These are phyloP conservation scores for Cytidiella melzeri DNA, from an alignment of 768 basidiomycete genomes.

Conservation along the genomic window DNA sequence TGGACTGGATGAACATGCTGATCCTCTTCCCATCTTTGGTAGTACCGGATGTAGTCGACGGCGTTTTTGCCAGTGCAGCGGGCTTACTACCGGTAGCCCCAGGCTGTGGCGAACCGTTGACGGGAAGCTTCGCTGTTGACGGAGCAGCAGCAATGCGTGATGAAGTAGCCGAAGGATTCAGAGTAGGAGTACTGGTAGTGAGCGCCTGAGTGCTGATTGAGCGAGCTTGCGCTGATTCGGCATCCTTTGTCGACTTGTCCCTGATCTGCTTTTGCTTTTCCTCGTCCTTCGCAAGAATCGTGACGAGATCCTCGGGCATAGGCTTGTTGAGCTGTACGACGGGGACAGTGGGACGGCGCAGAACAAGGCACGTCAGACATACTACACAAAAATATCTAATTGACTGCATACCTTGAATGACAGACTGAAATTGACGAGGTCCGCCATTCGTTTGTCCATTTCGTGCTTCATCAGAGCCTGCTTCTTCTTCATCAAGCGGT, in stretches of 20 bases:
- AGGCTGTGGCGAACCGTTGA: constrained; percentile 11
- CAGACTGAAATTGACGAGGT: constrained; percentile 88
- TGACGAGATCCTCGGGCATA: constrained; percentile 90
- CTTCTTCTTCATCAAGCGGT: constrained; percentile 85
- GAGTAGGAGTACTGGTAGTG: constrained; percentile 41
- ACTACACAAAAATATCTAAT: background rate
- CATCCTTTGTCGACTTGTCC: constrained; percentile 70
- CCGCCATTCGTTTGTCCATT: constrained; percentile 91
- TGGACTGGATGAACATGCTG: constrained; percentile 79
- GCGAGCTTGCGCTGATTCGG: constrained; percentile 59
- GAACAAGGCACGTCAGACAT: background rate
- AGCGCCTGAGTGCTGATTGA: constrained; percentile 43
- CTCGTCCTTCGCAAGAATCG: constrained; percentile 90
- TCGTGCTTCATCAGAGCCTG: constrained; percentile 86
- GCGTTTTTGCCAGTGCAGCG: constrained; percentile 15
- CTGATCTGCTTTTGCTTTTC: constrained; percentile 80
- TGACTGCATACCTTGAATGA: constrained; percentile 80
- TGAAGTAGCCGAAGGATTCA: constrained; percentile 24
- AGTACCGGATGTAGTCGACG: constrained; percentile 16
- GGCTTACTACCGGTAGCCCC: constrained; percentile 4
- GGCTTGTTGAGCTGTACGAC: constrained; percentile 79
- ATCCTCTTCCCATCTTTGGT: constrained; percentile 27
- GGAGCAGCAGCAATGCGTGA: constrained; percentile 35
- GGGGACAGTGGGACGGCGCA: background rate
- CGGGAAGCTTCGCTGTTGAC: constrained; percentile 13